phyloP scores from a whole-genome alignment of 1,284 basidiomycete species.

The Pseudozyma pruni region DNA sequence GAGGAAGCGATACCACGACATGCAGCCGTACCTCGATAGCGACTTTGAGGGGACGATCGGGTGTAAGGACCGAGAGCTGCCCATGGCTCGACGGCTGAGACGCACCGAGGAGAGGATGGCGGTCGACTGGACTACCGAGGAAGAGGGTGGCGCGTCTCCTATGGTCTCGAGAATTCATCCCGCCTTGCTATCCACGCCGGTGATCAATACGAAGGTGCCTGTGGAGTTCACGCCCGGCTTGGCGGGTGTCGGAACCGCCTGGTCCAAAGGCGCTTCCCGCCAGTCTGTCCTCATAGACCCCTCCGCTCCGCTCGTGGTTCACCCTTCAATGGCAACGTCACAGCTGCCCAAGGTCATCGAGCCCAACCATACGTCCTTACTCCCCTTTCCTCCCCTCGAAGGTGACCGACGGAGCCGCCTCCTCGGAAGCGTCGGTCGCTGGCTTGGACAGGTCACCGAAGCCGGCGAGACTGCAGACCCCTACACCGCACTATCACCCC shows the following conservation, averaged over 20 bases:
- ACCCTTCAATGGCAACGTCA: conserved; percentile 1
- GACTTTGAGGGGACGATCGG: conserved; percentile 61
- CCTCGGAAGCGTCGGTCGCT: conserved; percentile 32
- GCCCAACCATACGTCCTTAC: conserved; percentile 20
- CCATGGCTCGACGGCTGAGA: conserved; percentile 45
- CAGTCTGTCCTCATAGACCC: conserved; percentile 6
- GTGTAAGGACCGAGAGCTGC: conserved; percentile 51
- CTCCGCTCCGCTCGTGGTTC: background rate
- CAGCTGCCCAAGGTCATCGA: conserved; percentile 30
- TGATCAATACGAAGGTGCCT: conserved; percentile 4
- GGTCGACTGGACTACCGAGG: conserved; percentile 41
- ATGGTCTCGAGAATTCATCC: conserved; percentile 15
- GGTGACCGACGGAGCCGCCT: conserved; percentile 24
- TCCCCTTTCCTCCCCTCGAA: conserved; percentile 26
- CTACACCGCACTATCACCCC: conserved; percentile 31
- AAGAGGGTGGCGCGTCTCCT: conserved; percentile 27
- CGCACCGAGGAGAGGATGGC: conserved; percentile 41
- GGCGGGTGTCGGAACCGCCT: conserved; percentile 40
- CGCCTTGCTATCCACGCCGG: conserved; percentile 8
- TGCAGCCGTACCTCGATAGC: conserved; percentile 46
- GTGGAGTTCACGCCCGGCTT: conserved; percentile 39
- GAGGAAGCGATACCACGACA: conserved; percentile 29
- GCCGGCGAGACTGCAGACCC: conserved; percentile 34
- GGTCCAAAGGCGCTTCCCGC: conserved; percentile 21
- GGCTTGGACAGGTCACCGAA: conserved; percentile 32